A percentile compares a stretch with the other conserved stretches of the same genome.
phyloP scores from a whole-genome alignment of 2,329 filamentous ascomycete species.

The Alternaria tenuissima region DNA sequence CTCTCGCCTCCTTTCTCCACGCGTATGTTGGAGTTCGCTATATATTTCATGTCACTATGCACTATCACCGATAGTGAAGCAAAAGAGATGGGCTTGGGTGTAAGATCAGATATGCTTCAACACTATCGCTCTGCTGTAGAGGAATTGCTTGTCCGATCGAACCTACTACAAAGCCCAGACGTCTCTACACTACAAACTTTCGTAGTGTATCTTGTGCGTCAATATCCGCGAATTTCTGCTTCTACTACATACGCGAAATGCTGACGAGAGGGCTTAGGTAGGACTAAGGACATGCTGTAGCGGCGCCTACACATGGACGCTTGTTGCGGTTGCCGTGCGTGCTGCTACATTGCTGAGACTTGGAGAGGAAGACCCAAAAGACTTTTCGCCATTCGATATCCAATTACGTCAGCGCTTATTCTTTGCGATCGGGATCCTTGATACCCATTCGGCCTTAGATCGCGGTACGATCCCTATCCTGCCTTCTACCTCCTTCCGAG shows the following conservation, averaged over 20 bases:
- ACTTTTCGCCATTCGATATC: neutral
- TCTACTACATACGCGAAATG: neutral
- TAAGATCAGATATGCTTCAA: neutral
- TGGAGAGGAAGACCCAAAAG: neutral
- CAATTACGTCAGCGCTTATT: neutral
- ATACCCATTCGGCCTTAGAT: neutral
- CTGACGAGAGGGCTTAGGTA: neutral
- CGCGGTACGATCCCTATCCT: neutral
- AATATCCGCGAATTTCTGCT: neutral
- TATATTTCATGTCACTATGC: neutral
- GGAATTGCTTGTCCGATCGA: neutral
- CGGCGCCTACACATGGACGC: neutral
- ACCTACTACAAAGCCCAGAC: neutral
- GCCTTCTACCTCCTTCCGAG: too few relatives aligned
- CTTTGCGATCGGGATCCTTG: neutral
- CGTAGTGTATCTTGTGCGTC: neutral
- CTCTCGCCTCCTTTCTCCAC: neutral
- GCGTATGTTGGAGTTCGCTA: neutral
- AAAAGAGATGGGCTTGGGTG: neutral
- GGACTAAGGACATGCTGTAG: neutral
- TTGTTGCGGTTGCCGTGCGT: neutral
- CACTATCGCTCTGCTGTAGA: neutral
- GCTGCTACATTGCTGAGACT: neutral
- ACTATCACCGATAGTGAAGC: neutral
- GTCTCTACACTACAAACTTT: neutral